A percentile compares a stretch with the other conserved stretches of the same genome.
phyloP scores from a whole-genome alignment of 169 alveolate species.

The Cryptosporidium felis region DNA sequence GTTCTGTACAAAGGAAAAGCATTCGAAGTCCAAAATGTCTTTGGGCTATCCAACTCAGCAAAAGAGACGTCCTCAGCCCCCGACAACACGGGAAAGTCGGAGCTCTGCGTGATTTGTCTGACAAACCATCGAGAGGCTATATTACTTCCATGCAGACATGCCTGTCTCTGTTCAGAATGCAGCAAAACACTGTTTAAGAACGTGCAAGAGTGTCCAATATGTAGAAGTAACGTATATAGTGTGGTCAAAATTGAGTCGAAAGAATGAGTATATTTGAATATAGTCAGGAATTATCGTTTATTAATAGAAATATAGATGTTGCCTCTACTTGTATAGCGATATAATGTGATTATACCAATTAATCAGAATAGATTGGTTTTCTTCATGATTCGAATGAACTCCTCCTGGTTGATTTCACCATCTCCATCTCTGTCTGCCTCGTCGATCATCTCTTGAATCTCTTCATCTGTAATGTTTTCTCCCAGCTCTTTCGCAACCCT shows the following conservation, averaged over 20 bases:
- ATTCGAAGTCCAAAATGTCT: constrained; percentile 38
- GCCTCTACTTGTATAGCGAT: neutral
- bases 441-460: constrained; percentile 96
- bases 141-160: constrained; percentile 66
- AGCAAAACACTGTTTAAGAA: constrained; percentile 13
- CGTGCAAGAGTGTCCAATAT: constrained; percentile 31
- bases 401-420: constrained; percentile 95
- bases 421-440: constrained; percentile 97
- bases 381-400: constrained; percentile 94
- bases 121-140: constrained; percentile 32
- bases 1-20: constrained; percentile 59
- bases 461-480: constrained; percentile 95
- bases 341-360: neutral
- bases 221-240: constrained; percentile 17
- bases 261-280: neutral
- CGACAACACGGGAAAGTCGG: constrained; percentile 3
- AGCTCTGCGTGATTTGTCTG: constrained; percentile 37
- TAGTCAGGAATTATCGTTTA: neutral
- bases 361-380: constrained; percentile 89
- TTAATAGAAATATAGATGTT: neutral
- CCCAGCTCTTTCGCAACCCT: constrained; percentile 96
- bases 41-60: constrained; percentile 8
- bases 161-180: constrained; percentile 46
- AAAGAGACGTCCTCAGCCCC: neutral
- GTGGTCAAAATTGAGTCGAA: constrained; percentile 48